Conservation (phyloP, 2,329 filamentous ascomycete genomes). For the Tolypocladium album region DNA sequence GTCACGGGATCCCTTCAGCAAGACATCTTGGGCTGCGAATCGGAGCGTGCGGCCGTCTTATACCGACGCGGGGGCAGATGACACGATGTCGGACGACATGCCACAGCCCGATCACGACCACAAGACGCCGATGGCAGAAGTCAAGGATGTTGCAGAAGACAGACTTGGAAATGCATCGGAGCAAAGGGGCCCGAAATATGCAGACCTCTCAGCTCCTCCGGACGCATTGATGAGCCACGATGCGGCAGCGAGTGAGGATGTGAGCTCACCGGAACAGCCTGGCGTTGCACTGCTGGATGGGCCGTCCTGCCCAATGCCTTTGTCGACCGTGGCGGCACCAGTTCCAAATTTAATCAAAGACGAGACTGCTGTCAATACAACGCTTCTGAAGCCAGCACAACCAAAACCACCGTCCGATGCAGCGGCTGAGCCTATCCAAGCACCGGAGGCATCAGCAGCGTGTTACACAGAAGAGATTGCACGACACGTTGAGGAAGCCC, state of each 20-base stretch:
- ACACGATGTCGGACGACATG: constrained; percentile 6
- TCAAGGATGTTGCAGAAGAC: background rate
- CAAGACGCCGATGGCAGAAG: constrained; percentile 5
- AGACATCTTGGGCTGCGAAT: constrained; percentile 27
- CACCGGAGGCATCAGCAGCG: background rate
- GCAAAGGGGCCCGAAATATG: background rate
- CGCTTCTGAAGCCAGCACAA: background rate
- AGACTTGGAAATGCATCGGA: constrained; percentile 1
- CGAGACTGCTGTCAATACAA: background rate
- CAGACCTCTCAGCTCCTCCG: background rate
- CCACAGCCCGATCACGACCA: background rate
- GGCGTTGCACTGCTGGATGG: background rate
- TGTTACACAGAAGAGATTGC: background rate
- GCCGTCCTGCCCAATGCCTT: background rate
- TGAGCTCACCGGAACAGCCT: background rate
- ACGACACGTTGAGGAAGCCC: background rate
- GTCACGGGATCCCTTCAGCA: constrained; percentile 13
- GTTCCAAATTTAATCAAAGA: background rate
- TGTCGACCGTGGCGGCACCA: background rate
- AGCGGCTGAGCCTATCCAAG: background rate
- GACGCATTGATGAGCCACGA: background rate
- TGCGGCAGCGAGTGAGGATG: constrained; percentile 1
- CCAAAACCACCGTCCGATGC: background rate
- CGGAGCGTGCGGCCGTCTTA: constrained; percentile 27
- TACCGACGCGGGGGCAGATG: constrained; percentile 19